Base-by-base conservation (phyloP, 208 protist genomes). In the Zelonia costaricensis region DNA sequence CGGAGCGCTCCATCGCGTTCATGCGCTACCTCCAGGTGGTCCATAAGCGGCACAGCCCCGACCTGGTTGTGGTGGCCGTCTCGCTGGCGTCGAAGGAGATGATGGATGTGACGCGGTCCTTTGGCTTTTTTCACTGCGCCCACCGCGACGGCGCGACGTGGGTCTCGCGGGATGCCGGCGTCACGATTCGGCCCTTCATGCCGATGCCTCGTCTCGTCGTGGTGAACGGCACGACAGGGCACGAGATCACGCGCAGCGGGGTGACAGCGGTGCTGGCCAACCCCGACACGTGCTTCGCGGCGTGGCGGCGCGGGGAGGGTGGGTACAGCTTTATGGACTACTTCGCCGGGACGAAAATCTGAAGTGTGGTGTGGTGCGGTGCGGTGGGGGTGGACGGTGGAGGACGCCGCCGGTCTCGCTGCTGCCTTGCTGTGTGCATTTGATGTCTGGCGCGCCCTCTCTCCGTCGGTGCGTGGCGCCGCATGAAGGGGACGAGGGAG, bases 101-200 rank as follows among this genome's bases (percentile, higher is more conserved):
- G 82, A 66, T 76, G 47, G 78, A 91, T 57, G 47, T 88, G 10
- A 82, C 85, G 30, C 72, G 76, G 9, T 54, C 67, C n/a, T 74
- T 82, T 33, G 88, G 88, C 61, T 94, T 94, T 62, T 92, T 80
- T 57, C 88, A 94, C 58, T 84, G 78, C 61, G 78, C 72, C 4
- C 85, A 92, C 56, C 80, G 80, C 27, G 63, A 92, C 46, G 88
- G 88, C 15, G 85, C 80, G 33, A 82, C 74, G 48, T 91, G 80
- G 85, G 80, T 94, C 61, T 47, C 55, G 63, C 70, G 85, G 13
- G 88, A 94, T 56, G 51, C 74, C 13, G 85, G 85, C 7, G 22
- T 94, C 16, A 76, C 77, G 69, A 36, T 84, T 20, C 51, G 74
- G 13, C 71, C 69, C 28, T 47, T 88, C 3, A 55, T 71, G 28